phyloP scores from a whole-genome alignment of 768 basidiomycete species.

The Suillus luteus region DNA sequence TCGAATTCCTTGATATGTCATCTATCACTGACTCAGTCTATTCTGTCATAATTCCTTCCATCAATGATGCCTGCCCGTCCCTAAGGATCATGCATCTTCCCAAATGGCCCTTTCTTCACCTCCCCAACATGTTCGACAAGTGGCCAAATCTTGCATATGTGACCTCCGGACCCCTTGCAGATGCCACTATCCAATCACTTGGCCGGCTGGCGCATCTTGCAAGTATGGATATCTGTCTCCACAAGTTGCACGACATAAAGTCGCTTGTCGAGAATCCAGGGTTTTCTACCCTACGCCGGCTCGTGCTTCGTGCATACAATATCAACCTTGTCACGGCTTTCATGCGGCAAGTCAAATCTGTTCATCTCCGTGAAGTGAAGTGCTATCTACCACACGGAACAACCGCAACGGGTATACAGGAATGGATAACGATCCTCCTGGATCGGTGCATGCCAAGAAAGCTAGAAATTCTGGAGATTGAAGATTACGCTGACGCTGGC shows the following conservation, averaged over 20 bases:
- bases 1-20: slow-evolving; percentile 11
- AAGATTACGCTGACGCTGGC: slow-evolving; percentile 6
- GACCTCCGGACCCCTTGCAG: slow-evolving; percentile 7
- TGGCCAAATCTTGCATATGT: slow-evolving; percentile 9
- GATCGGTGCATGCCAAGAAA: slow-evolving; percentile 7
- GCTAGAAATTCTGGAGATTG: slow-evolving; percentile 7
- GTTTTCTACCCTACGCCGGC: slow-evolving; percentile 7
- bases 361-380: slow-evolving; percentile 6
- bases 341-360: slow-evolving; percentile 6
- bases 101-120: slow-evolving; percentile 9
- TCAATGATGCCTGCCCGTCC: slow-evolving; percentile 5
- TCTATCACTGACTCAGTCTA: slow-evolving; percentile 5
- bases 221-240: slow-evolving; percentile 9
- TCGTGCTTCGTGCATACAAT: slow-evolving; percentile 8
- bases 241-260: slow-evolving; percentile 9
- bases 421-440: slow-evolving; percentile 5
- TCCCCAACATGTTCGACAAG: slow-evolving; percentile 5
- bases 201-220: slow-evolving; percentile 8
- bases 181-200: slow-evolving; percentile 8
- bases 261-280: slow-evolving; percentile 6
- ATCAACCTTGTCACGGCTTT: slow-evolving; percentile 5
- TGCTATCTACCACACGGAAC: slow-evolving; percentile 5
- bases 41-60: slow-evolving; percentile 8
- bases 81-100: slow-evolving; percentile 9
- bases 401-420: slow-evolving; percentile 4